Percentiles rank a stretch among this genome's conserved stretches.
These are phyloP conservation scores for Byssochlamys sp. DNA, from an alignment of 2,329 filamentous ascomycete genomes.

Conservation along the genomic window DNA sequence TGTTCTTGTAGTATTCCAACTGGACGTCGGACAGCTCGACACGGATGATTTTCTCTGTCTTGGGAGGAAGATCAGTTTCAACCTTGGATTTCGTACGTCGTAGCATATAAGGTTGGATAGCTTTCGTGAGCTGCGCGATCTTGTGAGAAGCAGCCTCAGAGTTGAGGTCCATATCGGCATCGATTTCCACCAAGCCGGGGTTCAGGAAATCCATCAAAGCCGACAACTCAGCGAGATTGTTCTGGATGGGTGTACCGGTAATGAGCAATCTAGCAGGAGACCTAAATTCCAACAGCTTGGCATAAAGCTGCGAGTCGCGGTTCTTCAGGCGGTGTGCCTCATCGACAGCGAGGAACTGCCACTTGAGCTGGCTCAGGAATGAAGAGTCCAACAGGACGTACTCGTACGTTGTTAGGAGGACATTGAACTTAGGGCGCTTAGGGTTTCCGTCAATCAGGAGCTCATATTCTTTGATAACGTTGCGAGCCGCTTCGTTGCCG, in stretches of 20 bases:
- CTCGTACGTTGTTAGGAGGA: constrained; percentile 95
- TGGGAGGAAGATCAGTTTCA: constrained; percentile 88
- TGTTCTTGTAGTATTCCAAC: constrained; percentile 97
- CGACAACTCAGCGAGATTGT: constrained; percentile 84
- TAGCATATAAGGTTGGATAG: constrained; percentile 88
- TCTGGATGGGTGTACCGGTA: constrained; percentile 94
- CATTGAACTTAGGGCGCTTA: constrained; percentile 88
- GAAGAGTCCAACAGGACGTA: constrained; percentile 80
- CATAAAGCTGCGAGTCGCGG: constrained; percentile 83
- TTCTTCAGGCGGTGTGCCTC: constrained; percentile 97
- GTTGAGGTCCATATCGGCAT: constrained; percentile 78
- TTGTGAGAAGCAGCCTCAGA: constrained; percentile 77
- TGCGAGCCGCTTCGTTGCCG: constrained; percentile 75
- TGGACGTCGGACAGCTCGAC: constrained; percentile 95
- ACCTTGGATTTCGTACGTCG: constrained; percentile 95
- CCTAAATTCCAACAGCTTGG: constrained; percentile 73
- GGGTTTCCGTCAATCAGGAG: constrained; percentile 76
- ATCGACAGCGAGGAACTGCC: constrained; percentile 93
- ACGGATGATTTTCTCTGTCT: constrained; percentile 97
- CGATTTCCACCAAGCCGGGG: constrained; percentile 83
- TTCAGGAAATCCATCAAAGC: constrained; percentile 93
- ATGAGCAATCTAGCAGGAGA: constrained; percentile 84
- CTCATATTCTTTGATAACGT: constrained; percentile 82
- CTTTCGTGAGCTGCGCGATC: constrained; percentile 70
- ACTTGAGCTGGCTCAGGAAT: constrained; percentile 83